Evolutionary conservation across 495 filamentous ascomycete genomes (phyloP), one percentile per base, ranked within the genome.

Genomic region (Daldinia decipiens): DNA sequence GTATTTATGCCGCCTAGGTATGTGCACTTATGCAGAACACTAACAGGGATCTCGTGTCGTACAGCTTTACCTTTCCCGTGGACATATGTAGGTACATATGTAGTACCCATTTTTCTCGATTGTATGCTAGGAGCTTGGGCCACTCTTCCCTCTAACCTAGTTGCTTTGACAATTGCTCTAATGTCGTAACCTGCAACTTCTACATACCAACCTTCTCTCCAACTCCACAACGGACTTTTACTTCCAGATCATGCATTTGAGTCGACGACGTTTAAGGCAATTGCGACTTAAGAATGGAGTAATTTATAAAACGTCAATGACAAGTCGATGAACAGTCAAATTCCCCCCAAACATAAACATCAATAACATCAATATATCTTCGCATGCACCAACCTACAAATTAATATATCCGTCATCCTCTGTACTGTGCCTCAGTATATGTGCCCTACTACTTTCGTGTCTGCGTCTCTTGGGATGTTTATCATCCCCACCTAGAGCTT

Each of bases 51-150:
- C n/a, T 32, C 15, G 2, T 45, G 17, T 19, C 43, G 12, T 19
- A 47, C 38, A 21, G 17, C 43, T 47, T 47, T 19, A 47, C 9
- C 7, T 21, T 27, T 27, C 2, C 26, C 4, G 53, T 24, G 29
- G 27, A 40, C 39, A 15, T 40, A 15, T 11, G 7, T 21, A 24
- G 40, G 29, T 29, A 40, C 39, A 15, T 40, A 15, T 11, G 7
- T 21, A 24, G 40, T 19, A 19, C 39, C 39, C 39, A 43, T 4
- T 19, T 43, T 43, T 43, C 39, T 17, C 3, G n/a, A 9, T 43
- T 24, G 8, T 11, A 9, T 62, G 19, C 17, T 19, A 1, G 57
- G 74, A 74, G 74, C 74, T 74, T 74, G 68, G 74, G 68, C 74
- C 71, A 76, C 6, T 36, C 58, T 47, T 39, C 56, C 24, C 68